Conservation (phyloP, 2,329 filamentous ascomycete genomes). For the Ceratocystis ficicola region DNA sequence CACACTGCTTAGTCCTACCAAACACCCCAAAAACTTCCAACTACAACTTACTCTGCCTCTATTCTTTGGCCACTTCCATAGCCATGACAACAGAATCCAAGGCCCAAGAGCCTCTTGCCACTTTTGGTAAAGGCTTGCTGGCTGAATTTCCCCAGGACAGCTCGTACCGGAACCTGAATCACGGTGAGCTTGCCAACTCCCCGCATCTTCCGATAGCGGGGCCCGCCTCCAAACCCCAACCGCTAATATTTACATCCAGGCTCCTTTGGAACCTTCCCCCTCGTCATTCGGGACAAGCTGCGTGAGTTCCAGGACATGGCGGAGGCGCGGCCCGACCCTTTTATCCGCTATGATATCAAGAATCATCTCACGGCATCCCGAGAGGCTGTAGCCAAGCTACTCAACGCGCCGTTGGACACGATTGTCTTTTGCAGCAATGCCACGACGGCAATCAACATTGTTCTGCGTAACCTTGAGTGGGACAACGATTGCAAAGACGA, state of each 20-base stretch:
- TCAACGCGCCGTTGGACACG: conserved; percentile 53
- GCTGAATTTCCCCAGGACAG: conserved; percentile 16
- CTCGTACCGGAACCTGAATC: conserved; percentile 62
- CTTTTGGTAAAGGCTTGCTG: conserved; percentile 18
- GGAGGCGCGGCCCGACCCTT: conserved; percentile 61
- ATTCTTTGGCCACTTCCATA: neutral
- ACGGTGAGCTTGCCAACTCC: conserved; percentile 41
- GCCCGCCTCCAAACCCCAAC: neutral
- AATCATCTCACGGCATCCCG: conserved; percentile 52
- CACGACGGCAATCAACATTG: conserved; percentile 63
- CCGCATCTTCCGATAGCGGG: neutral
- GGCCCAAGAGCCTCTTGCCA: conserved; percentile 9
- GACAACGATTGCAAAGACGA: conserved; percentile 58
- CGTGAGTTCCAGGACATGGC: conserved; percentile 52
- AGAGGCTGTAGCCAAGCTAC: conserved; percentile 48
- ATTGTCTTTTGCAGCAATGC: conserved; percentile 74
- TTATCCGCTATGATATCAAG: conserved; percentile 58
- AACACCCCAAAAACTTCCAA: no score
- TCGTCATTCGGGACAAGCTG: conserved; percentile 45
- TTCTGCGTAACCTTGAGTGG: conserved; percentile 65
- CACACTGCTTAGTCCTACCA: neutral
- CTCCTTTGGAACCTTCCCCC: conserved; percentile 69
- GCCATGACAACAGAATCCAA: neutral
- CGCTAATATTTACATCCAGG: conserved; percentile 34
- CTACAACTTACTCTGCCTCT: neutral